Evolutionary conservation across 176 grass and related monocot species (phyloP).

Genomic region (Cocos nucifera): DNA sequence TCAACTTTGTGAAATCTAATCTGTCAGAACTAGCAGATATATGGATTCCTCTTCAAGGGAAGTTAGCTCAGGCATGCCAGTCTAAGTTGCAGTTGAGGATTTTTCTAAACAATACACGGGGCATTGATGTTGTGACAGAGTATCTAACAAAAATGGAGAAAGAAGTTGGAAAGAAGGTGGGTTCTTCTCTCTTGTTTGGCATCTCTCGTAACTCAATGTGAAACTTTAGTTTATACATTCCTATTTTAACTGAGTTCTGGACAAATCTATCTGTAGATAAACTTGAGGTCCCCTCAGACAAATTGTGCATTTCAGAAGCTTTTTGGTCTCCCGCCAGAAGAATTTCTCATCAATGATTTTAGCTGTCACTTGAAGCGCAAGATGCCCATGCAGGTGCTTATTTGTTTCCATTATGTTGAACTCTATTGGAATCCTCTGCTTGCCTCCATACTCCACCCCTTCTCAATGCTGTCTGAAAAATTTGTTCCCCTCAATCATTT

Average conservation of each 20-base stretch:
- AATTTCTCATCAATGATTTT: conserved; percentile 97
- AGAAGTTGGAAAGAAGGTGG: conserved; percentile 95
- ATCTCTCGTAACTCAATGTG: no score
- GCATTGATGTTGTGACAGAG: conserved; percentile 50
- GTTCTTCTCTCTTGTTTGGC: not conserved
- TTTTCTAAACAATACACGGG: conserved; percentile 79
- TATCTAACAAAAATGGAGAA: conserved; percentile 94
- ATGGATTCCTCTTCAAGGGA: conserved; percentile 93
- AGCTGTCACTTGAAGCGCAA: conserved; percentile 93
- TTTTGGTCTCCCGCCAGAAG: conserved; percentile 72
- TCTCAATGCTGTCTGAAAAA: no score
- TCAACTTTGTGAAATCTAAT: conserved; percentile 94
- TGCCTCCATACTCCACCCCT: no score
- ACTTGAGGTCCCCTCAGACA: conserved; percentile 61
- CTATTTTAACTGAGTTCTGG: not conserved
- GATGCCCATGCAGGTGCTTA: conserved; percentile 65
- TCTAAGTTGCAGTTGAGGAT: conserved; percentile 84
- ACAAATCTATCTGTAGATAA: conserved; percentile 51
- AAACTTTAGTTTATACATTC: no score
- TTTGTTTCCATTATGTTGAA: conserved; percentile 5
- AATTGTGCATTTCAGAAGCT: conserved; percentile 91
- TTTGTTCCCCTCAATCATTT: no score
- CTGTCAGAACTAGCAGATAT: conserved; percentile 68
- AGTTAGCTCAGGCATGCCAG: conserved; percentile 68
- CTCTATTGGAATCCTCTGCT: no score